Conservation (phyloP, 441 rosid species). For the Aquilaria agallochum region DNA sequence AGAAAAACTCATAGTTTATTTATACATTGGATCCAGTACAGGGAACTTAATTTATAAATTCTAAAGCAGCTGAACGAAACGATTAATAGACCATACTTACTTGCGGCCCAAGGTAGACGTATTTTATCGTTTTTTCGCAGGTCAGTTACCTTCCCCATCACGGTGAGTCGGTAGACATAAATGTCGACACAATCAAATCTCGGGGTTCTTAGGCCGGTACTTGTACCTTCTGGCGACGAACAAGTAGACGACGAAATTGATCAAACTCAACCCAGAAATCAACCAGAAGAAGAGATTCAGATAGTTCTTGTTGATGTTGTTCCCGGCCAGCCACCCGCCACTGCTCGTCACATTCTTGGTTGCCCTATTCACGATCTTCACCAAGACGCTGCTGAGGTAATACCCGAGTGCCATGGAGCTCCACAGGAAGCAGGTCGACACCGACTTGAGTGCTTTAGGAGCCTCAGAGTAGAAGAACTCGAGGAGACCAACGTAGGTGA, state of each 20-base stretch:
- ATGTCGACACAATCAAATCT: not conserved
- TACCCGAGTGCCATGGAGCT: conserved; percentile 60
- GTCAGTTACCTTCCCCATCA: not conserved
- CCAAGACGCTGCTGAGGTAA: conserved; percentile 40
- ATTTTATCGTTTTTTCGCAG: not conserved
- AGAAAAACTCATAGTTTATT: no score
- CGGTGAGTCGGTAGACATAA: not conserved
- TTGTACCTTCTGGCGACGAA: conserved; percentile 38
- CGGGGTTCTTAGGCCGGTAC: conserved; percentile 30
- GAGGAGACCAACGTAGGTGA: conserved; percentile 48
- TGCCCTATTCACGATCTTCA: conserved; percentile 42
- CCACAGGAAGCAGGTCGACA: conserved; percentile 61
- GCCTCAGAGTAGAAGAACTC: conserved; percentile 67
- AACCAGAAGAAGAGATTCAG: conserved; percentile 48
- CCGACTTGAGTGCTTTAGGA: conserved; percentile 42
- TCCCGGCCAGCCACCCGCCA: conserved; percentile 63
- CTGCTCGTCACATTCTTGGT: conserved; percentile 32
- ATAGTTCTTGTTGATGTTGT: conserved; percentile 56
- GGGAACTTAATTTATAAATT: not conserved
- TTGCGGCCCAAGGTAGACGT: not conserved
- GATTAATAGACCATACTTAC: not conserved
- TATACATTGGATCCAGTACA: not conserved
- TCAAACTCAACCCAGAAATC: conserved; percentile 39
- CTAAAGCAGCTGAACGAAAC: not conserved
- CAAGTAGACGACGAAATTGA: conserved; percentile 48